These are phyloP conservation scores for Suillus clintonianus DNA, from an alignment of 768 basidiomycete genomes.

Conservation along the genomic window DNA sequence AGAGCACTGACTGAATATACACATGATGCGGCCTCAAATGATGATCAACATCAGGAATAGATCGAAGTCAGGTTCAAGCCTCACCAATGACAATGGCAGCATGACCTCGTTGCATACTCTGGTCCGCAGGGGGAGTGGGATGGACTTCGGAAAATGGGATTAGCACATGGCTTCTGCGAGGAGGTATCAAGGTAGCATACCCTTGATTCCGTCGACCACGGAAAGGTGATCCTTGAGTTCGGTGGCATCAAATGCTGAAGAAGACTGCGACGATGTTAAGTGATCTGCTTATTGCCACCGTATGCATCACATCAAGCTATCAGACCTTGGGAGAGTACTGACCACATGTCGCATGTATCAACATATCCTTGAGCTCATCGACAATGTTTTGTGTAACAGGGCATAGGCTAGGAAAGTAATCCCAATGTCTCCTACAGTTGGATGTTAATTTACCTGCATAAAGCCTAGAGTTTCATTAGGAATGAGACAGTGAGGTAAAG, in stretches of 20 bases:
- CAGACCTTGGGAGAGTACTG: neutral
- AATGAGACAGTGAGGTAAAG: no score
- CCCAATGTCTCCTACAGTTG: slow-evolving; percentile 37
- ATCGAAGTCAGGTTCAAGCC: neutral
- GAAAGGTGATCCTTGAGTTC: slow-evolving; percentile 23
- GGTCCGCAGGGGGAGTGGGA: neutral
- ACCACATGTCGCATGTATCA: slow-evolving; percentile 4
- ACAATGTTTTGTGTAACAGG: neutral
- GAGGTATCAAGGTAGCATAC: slow-evolving; percentile 12
- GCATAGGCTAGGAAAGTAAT: slow-evolving; percentile 22
- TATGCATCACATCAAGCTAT: neutral
- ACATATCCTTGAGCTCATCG: neutral
- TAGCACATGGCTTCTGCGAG: neutral
- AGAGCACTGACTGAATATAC: slow-evolving; percentile 27
- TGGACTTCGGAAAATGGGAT: neutral
- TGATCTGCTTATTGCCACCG: slow-evolving; percentile 17
- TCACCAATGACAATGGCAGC: slow-evolving; percentile 23
- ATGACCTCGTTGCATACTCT: slow-evolving; percentile 14
- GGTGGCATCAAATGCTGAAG: slow-evolving; percentile 18
- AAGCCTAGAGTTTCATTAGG: no score
- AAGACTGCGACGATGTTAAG: slow-evolving; percentile 28
- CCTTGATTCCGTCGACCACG: slow-evolving; percentile 27
- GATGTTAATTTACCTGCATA: neutral
- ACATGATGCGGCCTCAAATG: slow-evolving; percentile 31
- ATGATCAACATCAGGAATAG: slow-evolving; percentile 7